Base-by-base conservation (phyloP, 805 yeast species). In the Schizosaccharomyces osmophilus region DNA sequence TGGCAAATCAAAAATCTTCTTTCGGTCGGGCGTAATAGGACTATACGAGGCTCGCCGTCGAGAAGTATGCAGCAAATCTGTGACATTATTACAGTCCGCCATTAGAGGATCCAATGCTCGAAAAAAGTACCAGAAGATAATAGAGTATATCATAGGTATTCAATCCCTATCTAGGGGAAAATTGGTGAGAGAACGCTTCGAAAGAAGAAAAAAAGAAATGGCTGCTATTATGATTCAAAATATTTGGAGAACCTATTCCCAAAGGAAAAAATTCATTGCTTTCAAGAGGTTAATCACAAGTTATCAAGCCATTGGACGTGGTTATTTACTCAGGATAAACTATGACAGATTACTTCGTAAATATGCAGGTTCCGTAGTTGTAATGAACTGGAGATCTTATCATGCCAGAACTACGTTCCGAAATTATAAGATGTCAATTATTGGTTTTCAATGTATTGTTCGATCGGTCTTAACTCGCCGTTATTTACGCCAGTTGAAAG, bases 1-100 rank as follows among this genome's bases (percentile, higher is more conserved):
- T 63, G 98, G 98, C 74, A 82, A 85, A 69, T 85, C 95, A 51
- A 90, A 90, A 74, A 87, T 90, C 63, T 90, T 90, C 75, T 87
- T 90, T 76, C 84, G 95, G 68, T 96, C 97, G 39, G 97, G 97
- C 13, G 48, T 57, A 17, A 36, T 57, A 22, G 60, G 42, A 36
- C 17, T 29, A 1, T 57, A 29, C n/a, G 60, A 57, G 13, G 17
- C 9, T n/a, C 26, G 26, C 15, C 60, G 45, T 57, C 42, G 36
- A 51, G 36, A 22, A 11, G 4, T 17, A 51, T 51, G 31, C 19
- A 51, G n/a, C 39, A 29, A 51, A 17, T 22, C 57, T 8, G n/a
- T 29, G 11, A 11, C 26, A 24, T 29, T 51, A 22, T 26, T 51
- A 17, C 57, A 51, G 39, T 51, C 57, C 24, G 4, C 5, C 8